phyloP scores from a whole-genome alignment of 257 asterid genomes.

The Paraleonurus japonicus region DNA sequence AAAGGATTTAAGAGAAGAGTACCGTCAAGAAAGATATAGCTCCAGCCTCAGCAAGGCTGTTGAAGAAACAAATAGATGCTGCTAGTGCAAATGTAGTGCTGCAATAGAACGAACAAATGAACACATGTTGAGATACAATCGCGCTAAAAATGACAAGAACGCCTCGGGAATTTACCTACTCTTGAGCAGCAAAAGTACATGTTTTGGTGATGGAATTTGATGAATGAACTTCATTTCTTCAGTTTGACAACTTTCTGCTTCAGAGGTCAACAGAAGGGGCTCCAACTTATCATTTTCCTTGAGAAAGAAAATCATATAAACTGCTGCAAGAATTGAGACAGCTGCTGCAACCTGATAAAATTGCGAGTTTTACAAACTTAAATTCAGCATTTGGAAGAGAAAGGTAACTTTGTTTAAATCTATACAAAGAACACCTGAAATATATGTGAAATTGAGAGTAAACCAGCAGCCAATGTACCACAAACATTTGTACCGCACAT shows the following conservation, averaged over 20 bases:
- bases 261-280: neutral
- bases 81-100: constrained; percentile 21
- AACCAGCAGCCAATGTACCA: constrained; percentile 21
- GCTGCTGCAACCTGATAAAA: constrained; percentile 21
- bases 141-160: no score
- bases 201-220: constrained; percentile 21
- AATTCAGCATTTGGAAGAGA: neutral
- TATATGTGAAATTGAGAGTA: constrained; percentile 24
- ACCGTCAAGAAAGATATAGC: constrained; percentile 17
- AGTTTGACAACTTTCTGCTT: neutral
- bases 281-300: constrained; percentile 13
- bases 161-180: constrained; percentile 22
- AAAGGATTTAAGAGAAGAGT: neutral
- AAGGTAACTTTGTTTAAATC: neutral
- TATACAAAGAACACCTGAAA: constrained; percentile 3
- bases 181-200: constrained; percentile 17
- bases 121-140: no score
- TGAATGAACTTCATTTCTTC: neutral
- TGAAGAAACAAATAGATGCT: constrained; percentile 24
- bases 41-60: constrained; percentile 24
- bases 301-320: constrained; percentile 19
- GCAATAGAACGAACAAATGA: neutral
- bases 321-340: constrained; percentile 13
- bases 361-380: neutral
- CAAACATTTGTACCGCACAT: constrained; percentile 18